Evolutionary conservation across 306 rosid genomes (phyloP).

Genomic region (Chamaecrista fasciculata): DNA sequence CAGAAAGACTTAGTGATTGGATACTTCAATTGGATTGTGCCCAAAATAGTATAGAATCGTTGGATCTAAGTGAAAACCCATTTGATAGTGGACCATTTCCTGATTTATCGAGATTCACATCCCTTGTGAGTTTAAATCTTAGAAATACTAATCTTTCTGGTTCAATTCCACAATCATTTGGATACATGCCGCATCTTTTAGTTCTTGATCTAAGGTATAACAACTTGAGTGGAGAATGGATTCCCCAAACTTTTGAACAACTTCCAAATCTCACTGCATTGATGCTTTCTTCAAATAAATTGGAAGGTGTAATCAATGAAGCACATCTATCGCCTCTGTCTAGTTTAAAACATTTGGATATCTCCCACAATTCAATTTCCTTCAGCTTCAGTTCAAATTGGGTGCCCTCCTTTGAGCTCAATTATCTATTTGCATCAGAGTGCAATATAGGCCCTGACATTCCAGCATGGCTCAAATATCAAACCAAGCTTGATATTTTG

Average conservation of each 20-base stretch:
- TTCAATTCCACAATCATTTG: background rate
- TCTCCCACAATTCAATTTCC: slow-evolving; percentile 20
- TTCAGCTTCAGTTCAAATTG: slow-evolving; percentile 32
- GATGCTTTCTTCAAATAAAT: slow-evolving; percentile 6
- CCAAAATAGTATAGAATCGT: background rate
- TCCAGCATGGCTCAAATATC: slow-evolving; percentile 1
- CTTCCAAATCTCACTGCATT: background rate
- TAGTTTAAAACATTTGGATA: background rate
- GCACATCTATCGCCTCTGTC: slow-evolving; percentile 19
- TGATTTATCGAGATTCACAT: background rate
- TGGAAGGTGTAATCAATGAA: slow-evolving; percentile 23
- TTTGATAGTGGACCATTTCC: background rate
- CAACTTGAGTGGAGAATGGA: background rate
- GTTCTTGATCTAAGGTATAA: background rate
- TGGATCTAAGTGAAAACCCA: slow-evolving; percentile 6
- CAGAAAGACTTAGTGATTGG: slow-evolving; percentile 24
- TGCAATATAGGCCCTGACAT: background rate
- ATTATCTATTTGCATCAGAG: background rate
- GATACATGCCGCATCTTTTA: background rate
- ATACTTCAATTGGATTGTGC: slow-evolving; percentile 18
- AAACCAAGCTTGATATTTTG: accelerated
- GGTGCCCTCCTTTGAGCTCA: background rate
- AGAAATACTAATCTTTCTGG: background rate
- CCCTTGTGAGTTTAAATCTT: background rate
- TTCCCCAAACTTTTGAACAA: slow-evolving; percentile 8